Evolutionary conservation across 179 eudicot genomes (phyloP).

Genomic region (Carnegiea gigantea): DNA sequence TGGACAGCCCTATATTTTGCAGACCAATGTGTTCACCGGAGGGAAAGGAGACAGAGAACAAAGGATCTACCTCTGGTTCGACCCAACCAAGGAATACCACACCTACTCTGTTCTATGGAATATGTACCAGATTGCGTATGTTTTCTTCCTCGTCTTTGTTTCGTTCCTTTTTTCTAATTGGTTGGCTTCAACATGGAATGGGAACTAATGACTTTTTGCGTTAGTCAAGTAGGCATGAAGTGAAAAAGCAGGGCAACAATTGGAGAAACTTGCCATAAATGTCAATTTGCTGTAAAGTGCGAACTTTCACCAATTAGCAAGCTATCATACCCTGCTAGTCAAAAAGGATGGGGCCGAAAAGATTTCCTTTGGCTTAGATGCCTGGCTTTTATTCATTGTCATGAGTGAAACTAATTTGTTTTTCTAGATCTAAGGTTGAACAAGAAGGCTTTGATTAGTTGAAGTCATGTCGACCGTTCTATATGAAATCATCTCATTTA

Average conservation of each 20-base stretch:
- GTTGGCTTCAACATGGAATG: neutral
- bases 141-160: neutral
- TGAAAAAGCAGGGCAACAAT: neutral
- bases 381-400: neutral
- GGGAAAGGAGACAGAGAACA: slow-evolving; percentile 78
- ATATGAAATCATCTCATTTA: too few species aligned
- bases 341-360: neutral
- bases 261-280: neutral
- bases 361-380: neutral
- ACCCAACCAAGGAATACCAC: slow-evolving; percentile 67
- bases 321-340: neutral
- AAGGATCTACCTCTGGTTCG: slow-evolving; percentile 79
- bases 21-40: slow-evolving; percentile 81
- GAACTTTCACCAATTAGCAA: neutral
- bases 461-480: too few species aligned
- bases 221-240: neutral
- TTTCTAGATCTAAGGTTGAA: too few species aligned
- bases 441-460: too few species aligned
- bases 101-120: slow-evolving; percentile 72
- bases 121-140: slow-evolving; percentile 69
- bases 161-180: too few species aligned
- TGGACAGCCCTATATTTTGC: slow-evolving; percentile 77
- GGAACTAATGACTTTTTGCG: neutral
- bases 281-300: neutral
- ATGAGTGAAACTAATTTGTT: too few species aligned